Base-by-base conservation (phyloP, 768 basidiomycete genomes). In the Leccinum broughii region DNA sequence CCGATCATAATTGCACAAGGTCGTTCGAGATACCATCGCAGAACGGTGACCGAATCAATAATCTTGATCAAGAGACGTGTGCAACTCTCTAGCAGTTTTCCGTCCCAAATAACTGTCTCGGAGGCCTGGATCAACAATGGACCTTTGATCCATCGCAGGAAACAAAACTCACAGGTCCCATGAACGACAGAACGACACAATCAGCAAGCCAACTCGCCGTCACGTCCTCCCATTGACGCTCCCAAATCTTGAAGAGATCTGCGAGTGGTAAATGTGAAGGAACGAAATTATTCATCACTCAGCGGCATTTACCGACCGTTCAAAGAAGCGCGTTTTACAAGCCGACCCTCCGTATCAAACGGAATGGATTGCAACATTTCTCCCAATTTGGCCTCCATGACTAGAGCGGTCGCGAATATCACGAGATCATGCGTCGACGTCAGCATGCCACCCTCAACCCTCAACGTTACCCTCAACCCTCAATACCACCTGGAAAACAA, bases 331-430 rank as follows among this genome's bases (percentile, higher is more conserved):
- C 70, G 68, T 59, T 78, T 77, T 22, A 86, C 83, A 2, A 86
- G 77, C 56, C 77, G 81, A 34, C 89, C 89, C 37, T 81, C 77
- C 2, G 81, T 67, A 67, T 92, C 89, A 34, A 90, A 68, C 1
- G 76, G 62, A 57, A 86, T 61, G 1, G 62, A 64, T 2, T 70
- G 67, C 37, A 90, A 59, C 6, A 77, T 64, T 13, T 76, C 72
- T 22, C 70, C 69, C 49, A 92, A 78, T 68, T 83, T 85, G 57
- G 64, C 71, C 70, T 92, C 89, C 44, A 86, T 68, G 60, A 88
- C 85, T 58, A 78, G 80, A 3, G 80, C 81, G 2, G 75, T 68
- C 5, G 83, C 78, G 3, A 83, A 80, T 41, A 90, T 77, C 13
- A 77, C 63, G 37, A 89, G 77, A n/a, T 80, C 76, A 34, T 76